Evolutionary conservation across 768 basidiomycete genomes (phyloP).

Genomic region (Auriscalpium orientale): DNA sequence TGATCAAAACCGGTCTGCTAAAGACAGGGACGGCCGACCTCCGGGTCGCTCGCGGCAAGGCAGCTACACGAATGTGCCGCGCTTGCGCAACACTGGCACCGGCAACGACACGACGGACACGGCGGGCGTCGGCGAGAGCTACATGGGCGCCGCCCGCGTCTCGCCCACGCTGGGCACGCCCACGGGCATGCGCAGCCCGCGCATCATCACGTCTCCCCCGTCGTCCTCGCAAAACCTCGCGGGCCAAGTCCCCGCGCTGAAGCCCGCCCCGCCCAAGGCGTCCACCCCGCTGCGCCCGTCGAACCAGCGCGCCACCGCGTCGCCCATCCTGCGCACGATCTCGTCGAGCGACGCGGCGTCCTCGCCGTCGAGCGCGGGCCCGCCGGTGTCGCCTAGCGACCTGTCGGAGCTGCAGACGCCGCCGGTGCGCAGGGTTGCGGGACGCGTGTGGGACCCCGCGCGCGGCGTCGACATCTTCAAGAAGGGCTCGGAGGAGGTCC

Average conservation of each 20-base stretch:
- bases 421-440: conserved; percentile 33
- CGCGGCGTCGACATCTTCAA: conserved; percentile 84
- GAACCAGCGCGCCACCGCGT: conserved; percentile 7
- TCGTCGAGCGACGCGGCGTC: conserved; percentile 43
- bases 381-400: conserved; percentile 42
- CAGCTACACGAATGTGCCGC: not conserved
- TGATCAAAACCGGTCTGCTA: conserved; percentile 6
- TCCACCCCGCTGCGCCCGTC: conserved; percentile 11
- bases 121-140: not conserved
- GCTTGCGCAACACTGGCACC: not conserved
- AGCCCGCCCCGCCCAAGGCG: not conserved
- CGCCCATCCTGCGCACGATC: conserved; percentile 25
- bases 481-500: conserved; percentile 79
- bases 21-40: conserved; percentile 9
- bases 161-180: conserved; percentile 24
- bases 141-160: conserved; percentile 12
- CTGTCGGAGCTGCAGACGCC: conserved; percentile 21
- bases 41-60: conserved; percentile 2
- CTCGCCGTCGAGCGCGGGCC: conserved; percentile 48
- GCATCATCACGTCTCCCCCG: conserved; percentile 15
- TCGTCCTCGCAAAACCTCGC: conserved; percentile 15
- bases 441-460: conserved; percentile 79
- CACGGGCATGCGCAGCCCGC: conserved; percentile 18
- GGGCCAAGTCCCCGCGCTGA: conserved; percentile 9
- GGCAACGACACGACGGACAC: not conserved